phyloP scores from a whole-genome alignment of 305 asterid species.

The Plantago lanceolata region DNA sequence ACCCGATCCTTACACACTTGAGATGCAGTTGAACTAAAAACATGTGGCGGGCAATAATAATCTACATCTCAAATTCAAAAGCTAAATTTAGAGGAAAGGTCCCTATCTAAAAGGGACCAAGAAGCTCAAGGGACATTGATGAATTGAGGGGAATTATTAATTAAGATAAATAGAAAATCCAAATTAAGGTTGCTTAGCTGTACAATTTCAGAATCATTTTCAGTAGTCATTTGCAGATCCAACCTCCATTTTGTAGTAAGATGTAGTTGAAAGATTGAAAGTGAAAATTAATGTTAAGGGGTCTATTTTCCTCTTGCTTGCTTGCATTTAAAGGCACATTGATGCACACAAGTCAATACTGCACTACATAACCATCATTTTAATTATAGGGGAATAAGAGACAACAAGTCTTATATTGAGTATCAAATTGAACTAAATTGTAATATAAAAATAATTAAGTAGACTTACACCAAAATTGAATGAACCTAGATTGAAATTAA shows the following conservation, averaged over 20 bases:
- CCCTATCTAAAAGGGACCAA: not conserved
- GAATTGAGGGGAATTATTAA: not conserved
- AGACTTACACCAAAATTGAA: too few species aligned
- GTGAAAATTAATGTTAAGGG: slow-evolving; percentile 24
- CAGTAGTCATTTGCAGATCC: slow-evolving; percentile 22
- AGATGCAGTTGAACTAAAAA: too few species aligned
- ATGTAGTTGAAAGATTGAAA: slow-evolving; percentile 29
- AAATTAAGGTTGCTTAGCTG: slow-evolving; percentile 36
- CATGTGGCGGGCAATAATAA: too few species aligned
- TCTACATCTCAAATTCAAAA: not conserved
- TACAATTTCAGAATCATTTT: slow-evolving; percentile 28
- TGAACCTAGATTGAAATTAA: too few species aligned
- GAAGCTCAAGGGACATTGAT: not conserved
- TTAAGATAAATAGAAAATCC: not conserved
- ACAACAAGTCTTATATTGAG: not conserved
- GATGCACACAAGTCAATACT: slow-evolving; percentile 14
- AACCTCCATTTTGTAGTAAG: slow-evolving; percentile 16
- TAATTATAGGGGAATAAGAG: too few species aligned
- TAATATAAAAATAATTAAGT: too few species aligned
- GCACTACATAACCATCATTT: not conserved
- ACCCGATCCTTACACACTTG: too few species aligned
- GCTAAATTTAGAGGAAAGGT: not conserved
- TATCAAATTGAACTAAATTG: too few species aligned
- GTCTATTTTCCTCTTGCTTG: slow-evolving; percentile 21
- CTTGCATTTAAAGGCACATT: slow-evolving; percentile 45